Evolutionary conservation across 306 rosid genomes (phyloP).

Genomic region (Lathyrus aphaca): DNA sequence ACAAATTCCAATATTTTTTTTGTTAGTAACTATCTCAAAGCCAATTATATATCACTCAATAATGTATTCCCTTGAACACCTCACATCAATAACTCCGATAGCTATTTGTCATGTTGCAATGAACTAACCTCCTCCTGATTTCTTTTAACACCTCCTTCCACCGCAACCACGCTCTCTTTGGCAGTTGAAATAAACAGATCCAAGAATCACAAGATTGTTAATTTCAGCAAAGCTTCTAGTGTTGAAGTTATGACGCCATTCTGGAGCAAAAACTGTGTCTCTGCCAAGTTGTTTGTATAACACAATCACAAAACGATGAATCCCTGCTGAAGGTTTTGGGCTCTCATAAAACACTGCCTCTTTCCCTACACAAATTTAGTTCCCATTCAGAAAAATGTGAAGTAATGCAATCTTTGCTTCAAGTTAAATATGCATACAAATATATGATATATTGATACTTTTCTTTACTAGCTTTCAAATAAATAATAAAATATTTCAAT

Average conservation of each 20-base stretch:
- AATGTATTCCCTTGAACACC: too few relatives aligned
- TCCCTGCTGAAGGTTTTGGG: slow-evolving; percentile 74
- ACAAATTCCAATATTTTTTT: too few relatives aligned
- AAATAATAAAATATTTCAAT: not conserved
- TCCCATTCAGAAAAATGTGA: not conserved
- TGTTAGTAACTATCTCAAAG: too few relatives aligned
- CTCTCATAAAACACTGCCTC: slow-evolving; percentile 50
- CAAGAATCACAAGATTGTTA: slow-evolving; percentile 72
- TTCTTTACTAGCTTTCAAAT: too few relatives aligned
- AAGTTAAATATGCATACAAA: not conserved
- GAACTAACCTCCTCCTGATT: not conserved
- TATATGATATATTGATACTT: not conserved
- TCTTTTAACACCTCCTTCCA: slow-evolving; percentile 56
- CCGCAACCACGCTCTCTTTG: slow-evolving; percentile 83
- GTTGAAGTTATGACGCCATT: slow-evolving; percentile 88
- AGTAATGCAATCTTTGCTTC: not conserved
- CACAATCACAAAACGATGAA: slow-evolving; percentile 68
- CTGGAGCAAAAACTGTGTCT: slow-evolving; percentile 83
- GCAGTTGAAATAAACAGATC: slow-evolving; percentile 72
- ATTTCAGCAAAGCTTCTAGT: slow-evolving; percentile 67
- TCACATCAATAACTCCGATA: not conserved
- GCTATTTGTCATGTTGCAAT: not conserved
- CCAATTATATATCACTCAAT: too few relatives aligned
- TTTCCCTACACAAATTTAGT: slow-evolving; percentile 31
- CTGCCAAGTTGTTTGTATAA: slow-evolving; percentile 80